A percentile compares a stretch with the other conserved stretches of the same genome.
Evolutionary conservation across 169 alveolate genomes (phyloP).

Genomic region (Plasmodium malariae): DNA sequence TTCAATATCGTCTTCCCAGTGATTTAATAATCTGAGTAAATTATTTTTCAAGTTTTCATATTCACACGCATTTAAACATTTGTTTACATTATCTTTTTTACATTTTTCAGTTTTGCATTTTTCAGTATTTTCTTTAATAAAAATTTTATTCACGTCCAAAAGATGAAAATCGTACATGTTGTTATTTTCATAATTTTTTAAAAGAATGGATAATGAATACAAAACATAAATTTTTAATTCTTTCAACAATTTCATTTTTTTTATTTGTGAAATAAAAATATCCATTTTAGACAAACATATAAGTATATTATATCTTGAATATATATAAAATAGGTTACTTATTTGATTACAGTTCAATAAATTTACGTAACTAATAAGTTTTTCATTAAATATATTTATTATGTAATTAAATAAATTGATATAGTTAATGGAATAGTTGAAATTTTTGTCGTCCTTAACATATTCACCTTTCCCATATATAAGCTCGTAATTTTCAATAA

Average conservation of each 20-base stretch:
- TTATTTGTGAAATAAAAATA: conserved; percentile 35
- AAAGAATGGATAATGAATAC: conserved; percentile 63
- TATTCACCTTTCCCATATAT: not conserved
- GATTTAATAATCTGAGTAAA: conserved; percentile 18
- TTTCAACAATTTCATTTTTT: conserved; percentile 23
- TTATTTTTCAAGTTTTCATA: conserved; percentile 22
- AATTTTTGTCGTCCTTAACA: not conserved
- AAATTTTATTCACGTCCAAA: conserved; percentile 51
- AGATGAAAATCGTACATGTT: conserved; percentile 30
- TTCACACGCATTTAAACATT: conserved; percentile 7
- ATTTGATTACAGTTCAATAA: conserved; percentile 49
- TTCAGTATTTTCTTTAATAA: conserved; percentile 23
- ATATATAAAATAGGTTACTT: conserved; percentile 58
- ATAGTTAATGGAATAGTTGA: conserved; percentile 31
- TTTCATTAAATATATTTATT: conserved; percentile 53
- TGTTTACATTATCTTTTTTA: conserved; percentile 15
- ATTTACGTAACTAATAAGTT: conserved; percentile 37
- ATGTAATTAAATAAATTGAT: conserved; percentile 48
- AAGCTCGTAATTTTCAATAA: conserved; percentile 15
- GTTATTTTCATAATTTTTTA: conserved; percentile 69
- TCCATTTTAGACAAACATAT: conserved; percentile 26
- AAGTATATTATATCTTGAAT: conserved; percentile 66
- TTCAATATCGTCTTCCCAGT: conserved; percentile 61
- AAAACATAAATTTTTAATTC: conserved; percentile 66
- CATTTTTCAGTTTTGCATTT: not conserved